These are phyloP conservation scores for Histomonas meleagridis DNA, from an alignment of 208 protist genomes.

Conservation along the genomic window DNA sequence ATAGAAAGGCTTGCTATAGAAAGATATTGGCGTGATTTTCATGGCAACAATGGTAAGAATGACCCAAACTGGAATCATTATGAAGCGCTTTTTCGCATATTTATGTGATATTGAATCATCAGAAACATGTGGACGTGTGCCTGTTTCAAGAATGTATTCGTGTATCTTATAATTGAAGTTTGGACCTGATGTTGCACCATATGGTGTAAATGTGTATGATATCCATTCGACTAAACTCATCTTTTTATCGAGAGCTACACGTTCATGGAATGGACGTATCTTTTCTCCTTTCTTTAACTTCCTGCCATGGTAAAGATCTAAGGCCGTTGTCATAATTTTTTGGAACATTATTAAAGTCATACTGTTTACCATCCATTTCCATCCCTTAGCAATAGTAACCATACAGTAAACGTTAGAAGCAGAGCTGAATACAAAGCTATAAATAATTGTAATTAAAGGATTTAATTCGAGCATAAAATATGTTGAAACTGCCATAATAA, in stretches of 20 bases:
- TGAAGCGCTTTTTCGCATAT: not conserved
- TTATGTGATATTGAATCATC: not conserved
- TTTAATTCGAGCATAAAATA: not conserved
- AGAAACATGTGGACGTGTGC: not conserved
- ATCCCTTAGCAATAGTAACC: not conserved
- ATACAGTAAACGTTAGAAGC: not conserved
- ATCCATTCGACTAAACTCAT: not conserved
- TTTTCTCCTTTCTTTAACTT: not conserved
- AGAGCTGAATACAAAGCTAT: not conserved
- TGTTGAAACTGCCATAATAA: not conserved
- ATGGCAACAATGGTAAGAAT: not conserved
- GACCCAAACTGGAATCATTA: not conserved
- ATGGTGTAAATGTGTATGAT: not conserved
- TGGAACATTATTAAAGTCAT: not conserved
- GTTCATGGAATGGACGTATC: not conserved
- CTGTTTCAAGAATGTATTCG: not conserved
- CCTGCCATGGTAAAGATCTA: not conserved
- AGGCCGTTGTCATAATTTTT: not conserved
- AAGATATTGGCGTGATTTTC: not conserved
- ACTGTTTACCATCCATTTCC: not conserved
- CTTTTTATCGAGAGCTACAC: not conserved
- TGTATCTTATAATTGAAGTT: not conserved
- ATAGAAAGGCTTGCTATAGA: not conserved
- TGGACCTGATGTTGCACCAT: not conserved
- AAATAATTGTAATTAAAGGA: not conserved